Evolutionary conservation across 768 basidiomycete genomes (phyloP).

Genomic region (Russula griseocarnosa): DNA sequence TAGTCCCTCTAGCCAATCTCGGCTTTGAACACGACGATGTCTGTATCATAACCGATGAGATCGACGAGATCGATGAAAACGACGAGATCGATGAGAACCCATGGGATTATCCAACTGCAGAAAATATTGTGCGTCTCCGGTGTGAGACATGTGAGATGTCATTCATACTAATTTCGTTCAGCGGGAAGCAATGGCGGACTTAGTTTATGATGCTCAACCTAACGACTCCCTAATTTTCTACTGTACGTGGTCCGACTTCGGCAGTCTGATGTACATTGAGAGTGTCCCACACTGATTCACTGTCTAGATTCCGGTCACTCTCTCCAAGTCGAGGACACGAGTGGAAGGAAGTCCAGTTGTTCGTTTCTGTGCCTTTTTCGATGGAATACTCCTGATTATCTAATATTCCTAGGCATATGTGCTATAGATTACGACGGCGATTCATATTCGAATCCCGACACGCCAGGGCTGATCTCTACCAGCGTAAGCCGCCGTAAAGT

Average conservation of each 20-base stretch:
- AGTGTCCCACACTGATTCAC: background rate
- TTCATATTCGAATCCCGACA: background rate
- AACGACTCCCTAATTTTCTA: constrained; percentile 7
- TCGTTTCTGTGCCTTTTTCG: background rate
- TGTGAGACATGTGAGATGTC: background rate
- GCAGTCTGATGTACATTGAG: background rate
- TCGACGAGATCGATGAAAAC: too few species aligned
- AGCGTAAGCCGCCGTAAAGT: background rate
- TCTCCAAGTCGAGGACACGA: background rate
- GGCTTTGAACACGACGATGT: background rate
- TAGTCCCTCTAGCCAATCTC: background rate
- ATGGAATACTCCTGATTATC: background rate
- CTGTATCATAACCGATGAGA: background rate
- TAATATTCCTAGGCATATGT: background rate
- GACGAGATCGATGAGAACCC: too few species aligned
- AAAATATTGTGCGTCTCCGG: constrained; percentile 10
- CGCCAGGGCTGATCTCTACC: constrained; percentile 2
- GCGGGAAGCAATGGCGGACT: background rate
- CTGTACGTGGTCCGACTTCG: background rate
- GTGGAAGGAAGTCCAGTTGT: background rate
- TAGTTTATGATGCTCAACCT: background rate
- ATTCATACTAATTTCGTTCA: background rate
- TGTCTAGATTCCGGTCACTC: constrained; percentile 10
- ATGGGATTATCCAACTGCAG: background rate
- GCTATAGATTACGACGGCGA: background rate